Evolutionary conservation across 306 rosid species (phyloP).

Genomic region (Lablab purpureus): DNA sequence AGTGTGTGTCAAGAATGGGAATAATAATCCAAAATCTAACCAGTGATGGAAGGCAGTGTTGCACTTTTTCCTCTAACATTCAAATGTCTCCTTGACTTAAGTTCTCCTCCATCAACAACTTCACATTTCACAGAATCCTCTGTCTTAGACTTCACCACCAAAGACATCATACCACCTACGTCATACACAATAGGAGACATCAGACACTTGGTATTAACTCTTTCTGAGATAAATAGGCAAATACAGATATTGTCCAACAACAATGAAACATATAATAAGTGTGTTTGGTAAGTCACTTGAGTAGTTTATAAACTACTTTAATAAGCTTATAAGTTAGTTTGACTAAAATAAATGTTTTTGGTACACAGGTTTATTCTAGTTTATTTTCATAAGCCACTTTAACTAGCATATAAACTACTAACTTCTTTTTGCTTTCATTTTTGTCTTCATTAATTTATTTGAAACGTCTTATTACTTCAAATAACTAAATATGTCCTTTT

Average conservation of each 20-base stretch:
- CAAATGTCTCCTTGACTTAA: conserved; percentile 89
- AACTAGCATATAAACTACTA: no score
- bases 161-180: conserved; percentile 98
- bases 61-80: conserved; percentile 99
- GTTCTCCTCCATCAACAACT: conserved; percentile 99
- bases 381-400: no score
- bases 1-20: not conserved
- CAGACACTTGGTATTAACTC: not conserved
- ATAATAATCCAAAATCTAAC: conserved; percentile 54
- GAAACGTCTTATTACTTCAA: no score
- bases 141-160: conserved; percentile 81
- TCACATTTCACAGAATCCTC: conserved; percentile 90
- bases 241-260: conserved; percentile 21
- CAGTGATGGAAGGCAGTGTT: conserved; percentile 95
- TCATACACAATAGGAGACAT: conserved; percentile 14
- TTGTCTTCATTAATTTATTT: no score
- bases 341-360: no score
- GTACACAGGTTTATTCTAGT: not conserved
- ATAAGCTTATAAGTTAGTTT: not conserved
- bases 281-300: not conserved
- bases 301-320: not conserved
- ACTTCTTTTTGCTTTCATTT: no score
- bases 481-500: no score
- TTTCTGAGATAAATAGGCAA: conserved; percentile 12
- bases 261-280: not conserved